phyloP scores from a whole-genome alignment of 768 basidiomycete species.

The Rhodosporidiobolus odoratus region DNA sequence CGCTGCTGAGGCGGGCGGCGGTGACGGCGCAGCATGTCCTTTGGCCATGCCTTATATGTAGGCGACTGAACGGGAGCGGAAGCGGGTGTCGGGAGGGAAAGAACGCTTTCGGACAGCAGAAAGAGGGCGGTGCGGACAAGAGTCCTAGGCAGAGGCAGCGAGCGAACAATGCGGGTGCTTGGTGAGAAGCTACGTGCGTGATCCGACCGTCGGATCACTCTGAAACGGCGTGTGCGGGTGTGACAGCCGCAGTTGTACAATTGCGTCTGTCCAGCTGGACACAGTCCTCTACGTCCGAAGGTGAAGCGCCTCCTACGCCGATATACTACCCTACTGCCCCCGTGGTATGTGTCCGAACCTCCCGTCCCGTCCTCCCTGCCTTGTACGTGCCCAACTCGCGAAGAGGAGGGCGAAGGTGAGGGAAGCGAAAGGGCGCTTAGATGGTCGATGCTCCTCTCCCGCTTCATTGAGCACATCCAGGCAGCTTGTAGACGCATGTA shows the following conservation, averaged over 20 bases:
- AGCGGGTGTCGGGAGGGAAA: too few relatives aligned
- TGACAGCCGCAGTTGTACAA: too few relatives aligned
- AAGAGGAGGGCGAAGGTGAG: background rate
- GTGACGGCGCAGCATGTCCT: background rate
- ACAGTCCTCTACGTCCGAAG: background rate
- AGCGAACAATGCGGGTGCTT: too few relatives aligned
- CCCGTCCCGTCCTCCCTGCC: slow-evolving; percentile 5
- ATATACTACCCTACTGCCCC: background rate
- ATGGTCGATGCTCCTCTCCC: background rate
- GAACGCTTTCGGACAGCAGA: too few relatives aligned
- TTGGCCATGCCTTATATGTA: slow-evolving; percentile 7
- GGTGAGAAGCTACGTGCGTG: too few relatives aligned
- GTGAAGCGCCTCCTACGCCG: background rate
- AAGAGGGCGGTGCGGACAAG: background rate
- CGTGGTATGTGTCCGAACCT: slow-evolving; percentile 2
- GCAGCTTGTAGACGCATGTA: background rate
- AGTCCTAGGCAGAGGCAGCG: too few relatives aligned
- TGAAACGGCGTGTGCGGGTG: too few relatives aligned
- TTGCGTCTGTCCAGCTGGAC: too few relatives aligned
- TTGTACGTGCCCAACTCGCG: background rate
- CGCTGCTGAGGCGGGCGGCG: background rate
- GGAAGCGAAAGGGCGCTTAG: slow-evolving; percentile 1
- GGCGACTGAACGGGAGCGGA: background rate
- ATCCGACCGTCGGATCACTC: too few relatives aligned
- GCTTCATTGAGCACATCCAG: background rate